phyloP scores from a whole-genome alignment of 768 basidiomycete species.

The Calocybe gangraenosa region DNA sequence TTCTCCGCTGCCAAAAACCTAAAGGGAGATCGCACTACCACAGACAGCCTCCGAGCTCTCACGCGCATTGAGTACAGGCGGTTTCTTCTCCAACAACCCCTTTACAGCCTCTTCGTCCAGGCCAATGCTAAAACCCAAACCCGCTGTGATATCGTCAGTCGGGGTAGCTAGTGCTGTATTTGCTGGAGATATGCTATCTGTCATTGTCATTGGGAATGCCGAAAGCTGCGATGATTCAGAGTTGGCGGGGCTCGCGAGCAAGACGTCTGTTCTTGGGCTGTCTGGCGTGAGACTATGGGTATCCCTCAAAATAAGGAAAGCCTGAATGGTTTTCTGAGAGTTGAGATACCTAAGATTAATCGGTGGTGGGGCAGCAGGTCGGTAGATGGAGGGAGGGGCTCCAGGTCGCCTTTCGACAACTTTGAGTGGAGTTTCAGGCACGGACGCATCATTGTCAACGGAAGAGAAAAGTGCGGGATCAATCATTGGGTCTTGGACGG shows the following conservation, averaged over 20 bases:
- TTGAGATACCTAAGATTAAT: slow-evolving; percentile 24
- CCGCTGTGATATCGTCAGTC: slow-evolving; percentile 18
- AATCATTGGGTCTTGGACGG: slow-evolving; percentile 17
- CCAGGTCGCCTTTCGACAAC: neutral
- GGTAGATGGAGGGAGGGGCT: slow-evolving; percentile 19
- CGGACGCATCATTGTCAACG: neutral
- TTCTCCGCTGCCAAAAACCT: neutral
- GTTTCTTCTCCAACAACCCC: slow-evolving; percentile 9
- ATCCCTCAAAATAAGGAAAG: slow-evolving; percentile 23
- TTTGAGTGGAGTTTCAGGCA: too few species aligned
- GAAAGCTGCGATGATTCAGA: slow-evolving; percentile 20
- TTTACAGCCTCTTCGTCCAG: slow-evolving; percentile 5
- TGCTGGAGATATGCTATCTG: slow-evolving; percentile 21
- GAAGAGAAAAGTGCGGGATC: slow-evolving; percentile 24
- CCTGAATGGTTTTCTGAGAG: slow-evolving; percentile 22
- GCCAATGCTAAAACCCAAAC: slow-evolving; percentile 1
- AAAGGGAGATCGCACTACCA: slow-evolving; percentile 8
- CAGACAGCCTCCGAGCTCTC: slow-evolving; percentile 19
- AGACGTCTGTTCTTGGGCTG: slow-evolving; percentile 11
- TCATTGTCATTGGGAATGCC: slow-evolving; percentile 18
- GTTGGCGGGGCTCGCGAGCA: slow-evolving; percentile 20
- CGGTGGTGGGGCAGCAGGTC: slow-evolving; percentile 22
- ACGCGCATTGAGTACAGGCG: slow-evolving; percentile 11
- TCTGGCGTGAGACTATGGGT: slow-evolving; percentile 22
- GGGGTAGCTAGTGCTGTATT: slow-evolving; percentile 28